phyloP scores from a whole-genome alignment of 176 grass and related monocot genomes.

The Musa troglodytarum region DNA sequence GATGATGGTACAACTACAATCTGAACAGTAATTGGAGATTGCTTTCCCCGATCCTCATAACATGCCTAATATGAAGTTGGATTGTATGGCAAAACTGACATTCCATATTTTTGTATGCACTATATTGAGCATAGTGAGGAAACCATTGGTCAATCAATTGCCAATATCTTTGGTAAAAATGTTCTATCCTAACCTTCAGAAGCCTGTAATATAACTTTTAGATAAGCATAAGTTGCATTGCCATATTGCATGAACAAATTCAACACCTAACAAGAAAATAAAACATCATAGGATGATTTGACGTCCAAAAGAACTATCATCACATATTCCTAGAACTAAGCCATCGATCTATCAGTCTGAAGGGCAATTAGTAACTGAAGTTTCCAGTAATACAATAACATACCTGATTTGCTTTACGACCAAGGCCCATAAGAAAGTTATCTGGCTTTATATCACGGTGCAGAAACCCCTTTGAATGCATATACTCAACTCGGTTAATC shows the following conservation, averaged over 20 bases:
- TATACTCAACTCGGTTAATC: conserved; percentile 70
- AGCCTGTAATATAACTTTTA: background rate
- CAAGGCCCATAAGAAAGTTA: conserved; percentile 79
- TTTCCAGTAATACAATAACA: conserved; percentile 10
- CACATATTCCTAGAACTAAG: too few relatives aligned
- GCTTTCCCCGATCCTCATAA: background rate
- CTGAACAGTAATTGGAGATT: too few relatives aligned
- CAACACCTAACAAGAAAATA: too few relatives aligned
- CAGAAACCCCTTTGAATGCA: conserved; percentile 72
- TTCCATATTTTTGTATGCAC: background rate
- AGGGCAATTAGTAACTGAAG: background rate
- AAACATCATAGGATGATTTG: too few relatives aligned
- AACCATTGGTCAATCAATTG: background rate
- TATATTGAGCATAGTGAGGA: background rate
- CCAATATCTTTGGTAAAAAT: background rate
- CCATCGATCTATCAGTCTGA: too few relatives aligned
- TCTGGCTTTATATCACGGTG: conserved; percentile 79
- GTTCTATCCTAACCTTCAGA: background rate
- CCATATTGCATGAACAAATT: too few relatives aligned
- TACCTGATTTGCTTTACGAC: conserved; percentile 75
- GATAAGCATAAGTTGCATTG: too few relatives aligned
- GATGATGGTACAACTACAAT: too few relatives aligned
- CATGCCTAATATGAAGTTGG: background rate
- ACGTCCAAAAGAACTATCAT: too few relatives aligned
- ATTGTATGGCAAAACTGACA: background rate